A percentile compares a stretch with the other conserved stretches of the same genome.
Conservation (phyloP, 2,329 filamentous ascomycete species). For the Polytolypa hystricis region DNA sequence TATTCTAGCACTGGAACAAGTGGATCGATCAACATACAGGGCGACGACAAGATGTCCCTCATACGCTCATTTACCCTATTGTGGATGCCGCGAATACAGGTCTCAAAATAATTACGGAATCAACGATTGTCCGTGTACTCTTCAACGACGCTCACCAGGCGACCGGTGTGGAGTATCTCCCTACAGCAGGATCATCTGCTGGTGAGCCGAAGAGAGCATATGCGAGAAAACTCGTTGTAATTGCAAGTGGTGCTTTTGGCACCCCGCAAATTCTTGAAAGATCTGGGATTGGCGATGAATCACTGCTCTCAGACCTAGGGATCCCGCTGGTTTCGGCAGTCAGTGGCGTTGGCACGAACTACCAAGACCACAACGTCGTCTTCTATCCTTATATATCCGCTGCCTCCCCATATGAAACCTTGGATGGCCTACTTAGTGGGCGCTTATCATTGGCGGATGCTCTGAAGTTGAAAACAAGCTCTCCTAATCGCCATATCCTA, state of each 20-base stretch:
- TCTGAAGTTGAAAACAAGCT: slow-evolving; percentile 30
- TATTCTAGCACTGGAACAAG: slow-evolving; percentile 14
- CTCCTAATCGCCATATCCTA: slow-evolving; percentile 33
- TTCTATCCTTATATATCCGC: slow-evolving; percentile 43
- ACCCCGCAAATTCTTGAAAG: slow-evolving; percentile 48
- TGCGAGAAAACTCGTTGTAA: slow-evolving; percentile 46
- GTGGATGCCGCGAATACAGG: slow-evolving; percentile 10
- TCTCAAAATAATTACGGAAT: slow-evolving; percentile 48
- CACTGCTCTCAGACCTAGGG: slow-evolving; percentile 38
- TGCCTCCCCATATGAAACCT: slow-evolving; percentile 37
- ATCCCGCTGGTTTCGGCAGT: slow-evolving; percentile 39
- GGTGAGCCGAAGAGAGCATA: slow-evolving; percentile 26
- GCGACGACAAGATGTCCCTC: slow-evolving; percentile 13
- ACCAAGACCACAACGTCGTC: slow-evolving; percentile 47
- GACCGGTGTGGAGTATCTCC: slow-evolving; percentile 48
- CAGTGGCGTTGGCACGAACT: slow-evolving; percentile 43
- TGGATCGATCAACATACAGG: slow-evolving; percentile 12
- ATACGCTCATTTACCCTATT: slow-evolving; percentile 11
- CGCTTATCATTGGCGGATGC: slow-evolving; percentile 36
- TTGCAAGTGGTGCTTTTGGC: slow-evolving; percentile 30
- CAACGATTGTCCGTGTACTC: slow-evolving; percentile 45
- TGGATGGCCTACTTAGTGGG: slow-evolving; percentile 44
- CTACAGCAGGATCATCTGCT: slow-evolving; percentile 36
- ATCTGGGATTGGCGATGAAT: slow-evolving; percentile 48
- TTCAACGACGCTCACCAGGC: slow-evolving; percentile 45